A percentile compares a stretch with the other conserved stretches of the same genome.
Evolutionary conservation across 768 basidiomycete species (phyloP).

Genomic region (Hygrocybe coccinea): DNA sequence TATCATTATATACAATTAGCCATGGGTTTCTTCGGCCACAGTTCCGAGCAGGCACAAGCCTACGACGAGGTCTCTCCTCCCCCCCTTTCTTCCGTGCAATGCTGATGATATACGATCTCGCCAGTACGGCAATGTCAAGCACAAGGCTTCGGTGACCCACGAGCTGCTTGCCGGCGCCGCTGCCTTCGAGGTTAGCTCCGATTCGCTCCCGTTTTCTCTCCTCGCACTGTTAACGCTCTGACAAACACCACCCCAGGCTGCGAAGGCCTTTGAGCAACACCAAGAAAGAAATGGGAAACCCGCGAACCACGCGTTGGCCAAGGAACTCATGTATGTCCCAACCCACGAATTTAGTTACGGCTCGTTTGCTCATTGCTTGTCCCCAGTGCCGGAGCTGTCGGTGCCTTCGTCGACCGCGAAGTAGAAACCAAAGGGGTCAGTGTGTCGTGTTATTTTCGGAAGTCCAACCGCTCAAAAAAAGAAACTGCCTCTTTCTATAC

Average conservation of each 20-base stretch:
- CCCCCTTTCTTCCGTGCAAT: background rate
- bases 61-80: constrained; percentile 14
- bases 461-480: background rate
- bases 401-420: constrained; percentile 40
- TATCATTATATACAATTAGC: background rate
- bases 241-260: constrained; percentile 36
- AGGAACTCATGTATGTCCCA: constrained; percentile 37
- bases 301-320: constrained; percentile 40
- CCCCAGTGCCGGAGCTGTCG: constrained; percentile 41
- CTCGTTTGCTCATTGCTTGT: background rate
- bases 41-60: constrained; percentile 20
- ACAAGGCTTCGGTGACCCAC: constrained; percentile 48
- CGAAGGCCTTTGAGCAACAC: constrained; percentile 49
- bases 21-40: constrained; percentile 17
- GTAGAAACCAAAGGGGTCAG: constrained; percentile 51
- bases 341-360: background rate
- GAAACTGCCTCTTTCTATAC: background rate
- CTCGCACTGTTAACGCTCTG: constrained; percentile 5
- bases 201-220: background rate
- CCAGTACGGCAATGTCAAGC: constrained; percentile 37
- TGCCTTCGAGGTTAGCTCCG: constrained; percentile 38
- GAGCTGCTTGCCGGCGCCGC: constrained; percentile 55
- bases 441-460: background rate
- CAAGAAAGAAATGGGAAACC: constrained; percentile 39
- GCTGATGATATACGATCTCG: background rate